Conservation (phyloP, 495 filamentous ascomycete species). For the Neurospora sublineolata region DNA sequence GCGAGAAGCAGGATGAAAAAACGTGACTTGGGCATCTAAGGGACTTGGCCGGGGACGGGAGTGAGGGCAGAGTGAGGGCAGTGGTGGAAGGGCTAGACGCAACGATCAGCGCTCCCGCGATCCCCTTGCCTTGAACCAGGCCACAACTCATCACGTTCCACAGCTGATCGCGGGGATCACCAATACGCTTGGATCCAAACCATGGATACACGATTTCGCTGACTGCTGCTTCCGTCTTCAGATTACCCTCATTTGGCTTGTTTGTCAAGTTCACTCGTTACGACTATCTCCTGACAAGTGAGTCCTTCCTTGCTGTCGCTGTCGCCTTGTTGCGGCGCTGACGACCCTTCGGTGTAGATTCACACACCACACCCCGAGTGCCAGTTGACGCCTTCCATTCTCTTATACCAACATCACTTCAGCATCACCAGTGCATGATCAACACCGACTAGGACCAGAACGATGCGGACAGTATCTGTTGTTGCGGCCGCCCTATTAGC, state of each 20-base stretch:
- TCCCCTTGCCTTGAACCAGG: not conserved
- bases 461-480: slow-evolving; percentile 38
- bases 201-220: slow-evolving; percentile 8
- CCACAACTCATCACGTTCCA: not conserved
- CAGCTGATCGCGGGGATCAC: slow-evolving; percentile 25
- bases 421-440: slow-evolving; percentile 6
- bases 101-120: not conserved
- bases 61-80: not conserved
- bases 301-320: slow-evolving; percentile 14
- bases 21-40: not conserved
- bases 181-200: slow-evolving; percentile 14
- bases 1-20: not conserved
- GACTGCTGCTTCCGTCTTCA: slow-evolving; percentile 16
- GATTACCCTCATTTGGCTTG: slow-evolving; percentile 47
- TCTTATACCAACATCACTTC: slow-evolving; percentile 10
- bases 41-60: not conserved
- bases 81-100: not conserved
- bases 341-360: slow-evolving; percentile 19
- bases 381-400: slow-evolving; percentile 4
- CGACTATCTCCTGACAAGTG: slow-evolving; percentile 40
- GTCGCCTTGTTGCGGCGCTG: slow-evolving; percentile 9
- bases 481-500: slow-evolving; percentile 42
- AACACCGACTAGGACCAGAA: slow-evolving; percentile 14
- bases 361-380: not conserved
- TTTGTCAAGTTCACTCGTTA: slow-evolving; percentile 58